Percentiles rank a stretch among this genome's conserved stretches.
phyloP scores from a whole-genome alignment of 2,329 filamentous ascomycete species.

The Blastomyces parvus region DNA sequence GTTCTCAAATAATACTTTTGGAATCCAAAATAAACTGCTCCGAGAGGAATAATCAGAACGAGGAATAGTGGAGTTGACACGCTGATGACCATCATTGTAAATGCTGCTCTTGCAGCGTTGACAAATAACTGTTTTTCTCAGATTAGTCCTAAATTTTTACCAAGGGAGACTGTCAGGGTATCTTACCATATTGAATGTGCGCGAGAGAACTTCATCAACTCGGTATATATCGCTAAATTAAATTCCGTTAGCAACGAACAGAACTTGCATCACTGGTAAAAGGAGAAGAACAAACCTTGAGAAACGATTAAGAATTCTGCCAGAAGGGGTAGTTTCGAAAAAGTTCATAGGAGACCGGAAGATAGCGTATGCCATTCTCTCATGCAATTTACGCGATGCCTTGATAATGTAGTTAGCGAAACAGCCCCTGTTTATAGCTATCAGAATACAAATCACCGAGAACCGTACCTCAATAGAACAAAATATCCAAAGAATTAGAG shows the following conservation, averaged over 20 bases:
- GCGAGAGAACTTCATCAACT: slow-evolving; percentile 85
- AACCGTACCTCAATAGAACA: slow-evolving; percentile 83
- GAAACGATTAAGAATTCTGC: slow-evolving; percentile 93
- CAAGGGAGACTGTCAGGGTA: slow-evolving; percentile 8
- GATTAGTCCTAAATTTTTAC: slow-evolving; percentile 14
- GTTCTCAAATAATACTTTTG: slow-evolving; percentile 95
- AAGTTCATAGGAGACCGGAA: slow-evolving; percentile 98
- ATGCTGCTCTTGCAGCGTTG: slow-evolving; percentile 63
- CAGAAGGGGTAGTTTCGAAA: slow-evolving; percentile 93
- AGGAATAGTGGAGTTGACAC: slow-evolving; percentile 71
- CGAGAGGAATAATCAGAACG: slow-evolving; percentile 69
- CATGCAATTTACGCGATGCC: slow-evolving; percentile 92
- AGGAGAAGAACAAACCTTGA: slow-evolving; percentile 55
- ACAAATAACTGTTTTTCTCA: slow-evolving; percentile 49
- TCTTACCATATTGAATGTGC: slow-evolving; percentile 89
- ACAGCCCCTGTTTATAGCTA: not conserved
- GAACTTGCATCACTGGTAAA: not conserved
- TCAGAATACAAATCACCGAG: slow-evolving; percentile 1
- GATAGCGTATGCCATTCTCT: slow-evolving; percentile 93
- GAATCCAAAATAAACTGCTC: slow-evolving; percentile 76
- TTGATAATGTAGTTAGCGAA: slow-evolving; percentile 26
- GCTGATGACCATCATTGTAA: slow-evolving; percentile 81
- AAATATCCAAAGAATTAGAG: slow-evolving; percentile 95
- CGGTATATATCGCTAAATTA: slow-evolving; percentile 44
- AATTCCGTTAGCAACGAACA: not conserved